A percentile compares a stretch with the other conserved stretches of the same genome.
These are phyloP conservation scores for Pichia sporocuriosa DNA, from an alignment of 805 yeast species.

Conservation along the genomic window DNA sequence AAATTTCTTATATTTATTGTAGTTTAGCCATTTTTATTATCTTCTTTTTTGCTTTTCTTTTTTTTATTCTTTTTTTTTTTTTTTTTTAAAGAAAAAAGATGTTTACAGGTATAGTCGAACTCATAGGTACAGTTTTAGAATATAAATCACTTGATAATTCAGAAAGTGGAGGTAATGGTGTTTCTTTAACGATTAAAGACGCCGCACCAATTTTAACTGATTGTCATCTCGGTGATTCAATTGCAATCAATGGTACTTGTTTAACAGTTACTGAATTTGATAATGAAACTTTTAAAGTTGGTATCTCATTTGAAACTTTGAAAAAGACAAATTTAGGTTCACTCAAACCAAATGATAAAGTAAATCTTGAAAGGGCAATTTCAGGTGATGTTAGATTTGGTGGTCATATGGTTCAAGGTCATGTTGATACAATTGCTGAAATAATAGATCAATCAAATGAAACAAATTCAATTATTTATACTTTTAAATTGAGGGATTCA, in stretches of 20 bases:
- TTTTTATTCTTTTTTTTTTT: too few relatives aligned
- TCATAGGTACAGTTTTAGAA: constrained; percentile 57
- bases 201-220: constrained; percentile 62
- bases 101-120: constrained; percentile 95
- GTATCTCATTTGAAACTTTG: constrained; percentile 88
- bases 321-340: constrained; percentile 70
- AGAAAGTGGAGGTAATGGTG: constrained; percentile 65
- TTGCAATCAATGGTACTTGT: constrained; percentile 84
- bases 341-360: constrained; percentile 50
- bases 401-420: constrained; percentile 98
- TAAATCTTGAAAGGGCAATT: constrained; percentile 91
- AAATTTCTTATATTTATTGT: too few relatives aligned
- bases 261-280: constrained; percentile 82
- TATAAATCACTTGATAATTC: constrained; percentile 41
- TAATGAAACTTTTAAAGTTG: constrained; percentile 66
- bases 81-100: constrained; percentile 40
- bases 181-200: constrained; percentile 57
- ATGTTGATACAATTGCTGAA: constrained; percentile 81
- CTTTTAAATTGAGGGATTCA: constrained; percentile 62
- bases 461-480: constrained; percentile 69
- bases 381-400: constrained; percentile 77
- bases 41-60: too few relatives aligned
- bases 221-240: constrained; percentile 90
- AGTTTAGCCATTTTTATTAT: too few relatives aligned
- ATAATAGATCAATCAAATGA: constrained; percentile 52